phyloP scores from a whole-genome alignment of 768 basidiomycete genomes.

The Royoungia palumana region DNA sequence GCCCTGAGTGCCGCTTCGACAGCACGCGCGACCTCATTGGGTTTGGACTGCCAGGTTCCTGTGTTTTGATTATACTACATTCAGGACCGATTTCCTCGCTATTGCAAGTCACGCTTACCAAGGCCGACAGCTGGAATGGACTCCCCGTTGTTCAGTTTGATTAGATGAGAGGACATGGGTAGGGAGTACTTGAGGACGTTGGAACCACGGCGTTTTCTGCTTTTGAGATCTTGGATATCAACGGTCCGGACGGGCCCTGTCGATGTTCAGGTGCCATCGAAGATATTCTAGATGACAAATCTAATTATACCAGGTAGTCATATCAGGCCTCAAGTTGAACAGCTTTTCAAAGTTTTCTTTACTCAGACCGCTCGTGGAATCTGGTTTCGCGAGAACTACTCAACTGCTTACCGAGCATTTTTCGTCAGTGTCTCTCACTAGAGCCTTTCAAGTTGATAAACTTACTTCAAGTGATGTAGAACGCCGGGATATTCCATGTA shows the following conservation, averaged over 20 bases:
- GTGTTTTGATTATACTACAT: not conserved
- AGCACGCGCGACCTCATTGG: conserved; percentile 67
- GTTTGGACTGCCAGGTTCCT: conserved; percentile 82
- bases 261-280: conserved; percentile 2
- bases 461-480: too few species aligned
- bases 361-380: too few species aligned
- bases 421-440: too few species aligned
- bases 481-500: too few species aligned
- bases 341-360: too few species aligned
- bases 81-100: not conserved
- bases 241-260: conserved; percentile 21
- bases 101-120: conserved; percentile 40
- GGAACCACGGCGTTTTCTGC: not conserved
- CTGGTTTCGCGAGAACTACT: not conserved
- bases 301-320: not conserved
- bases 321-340: not conserved
- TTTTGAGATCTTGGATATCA: not conserved
- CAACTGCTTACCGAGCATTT: too few species aligned
- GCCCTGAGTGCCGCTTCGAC: conserved; percentile 73
- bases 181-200: not conserved
- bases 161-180: conserved; percentile 39
- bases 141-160: conserved; percentile 60
- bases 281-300: not conserved
- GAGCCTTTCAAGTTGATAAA: not conserved
- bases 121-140: conserved; percentile 58